Percentiles rank a stretch among this genome's conserved stretches.
Conservation (phyloP, 257 asterid genomes). For the Gynochthodes officinalis region DNA sequence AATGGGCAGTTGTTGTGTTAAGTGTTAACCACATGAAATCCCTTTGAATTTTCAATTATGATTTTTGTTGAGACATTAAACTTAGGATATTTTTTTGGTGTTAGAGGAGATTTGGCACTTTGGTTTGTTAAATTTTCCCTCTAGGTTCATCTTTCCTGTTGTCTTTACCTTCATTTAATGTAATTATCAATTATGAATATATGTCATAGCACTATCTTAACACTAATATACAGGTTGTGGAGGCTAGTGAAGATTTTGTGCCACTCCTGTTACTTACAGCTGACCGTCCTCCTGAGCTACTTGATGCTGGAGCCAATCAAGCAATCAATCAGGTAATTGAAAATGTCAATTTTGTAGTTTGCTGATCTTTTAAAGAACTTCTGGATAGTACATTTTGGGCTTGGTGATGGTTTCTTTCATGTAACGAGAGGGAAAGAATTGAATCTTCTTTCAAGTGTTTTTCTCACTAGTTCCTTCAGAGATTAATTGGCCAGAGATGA, state of each 20-base stretch:
- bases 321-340: constrained; percentile 80
- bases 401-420: background rate
- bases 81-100: background rate
- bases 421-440: background rate
- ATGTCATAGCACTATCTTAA: background rate
- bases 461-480: background rate
- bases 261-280: constrained; percentile 89
- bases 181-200: background rate
- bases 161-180: background rate
- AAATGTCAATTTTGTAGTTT: background rate
- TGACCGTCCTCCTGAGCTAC: constrained; percentile 95
- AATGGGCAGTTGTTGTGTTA: background rate
- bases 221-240: constrained; percentile 68
- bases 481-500: background rate
- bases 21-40: background rate
- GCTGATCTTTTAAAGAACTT: background rate
- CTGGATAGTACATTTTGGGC: background rate
- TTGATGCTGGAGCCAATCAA: constrained; percentile 96
- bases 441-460: background rate
- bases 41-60: background rate
- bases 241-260: constrained; percentile 92
- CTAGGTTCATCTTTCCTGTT: background rate
- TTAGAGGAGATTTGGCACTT: background rate
- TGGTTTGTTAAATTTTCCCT: background rate
- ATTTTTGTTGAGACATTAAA: background rate